phyloP scores from a whole-genome alignment of 441 rosid genomes.

The Adansonia madagascariensis region DNA sequence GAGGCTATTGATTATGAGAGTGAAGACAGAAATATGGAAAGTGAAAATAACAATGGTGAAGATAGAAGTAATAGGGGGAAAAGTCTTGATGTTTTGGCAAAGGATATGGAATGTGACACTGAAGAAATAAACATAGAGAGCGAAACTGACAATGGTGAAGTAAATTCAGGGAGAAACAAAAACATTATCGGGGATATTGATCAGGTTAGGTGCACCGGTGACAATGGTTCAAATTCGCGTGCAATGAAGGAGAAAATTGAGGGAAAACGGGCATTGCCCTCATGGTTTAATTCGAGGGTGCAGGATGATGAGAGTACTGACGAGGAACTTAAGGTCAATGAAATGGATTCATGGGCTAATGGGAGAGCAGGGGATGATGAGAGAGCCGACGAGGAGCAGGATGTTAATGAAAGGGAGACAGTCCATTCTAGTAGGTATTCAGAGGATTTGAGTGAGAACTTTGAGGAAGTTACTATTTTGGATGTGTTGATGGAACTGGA shows the following conservation, averaged over 20 bases:
- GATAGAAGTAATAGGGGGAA: slow-evolving; percentile 12
- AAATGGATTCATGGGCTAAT: not conserved
- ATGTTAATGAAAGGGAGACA: too few relatives aligned
- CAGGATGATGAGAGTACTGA: not conserved
- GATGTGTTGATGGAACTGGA: slow-evolving; percentile 34
- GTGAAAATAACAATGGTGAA: not conserved
- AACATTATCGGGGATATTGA: slow-evolving; percentile 15
- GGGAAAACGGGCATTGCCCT: slow-evolving; percentile 35
- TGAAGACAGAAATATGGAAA: too few relatives aligned
- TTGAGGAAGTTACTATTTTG: slow-evolving; percentile 23
- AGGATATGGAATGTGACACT: not conserved
- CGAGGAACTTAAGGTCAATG: not conserved
- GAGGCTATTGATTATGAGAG: not conserved
- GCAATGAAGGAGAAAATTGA: slow-evolving; percentile 32
- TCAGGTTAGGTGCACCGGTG: too few relatives aligned
- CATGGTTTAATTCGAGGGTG: slow-evolving; percentile 12
- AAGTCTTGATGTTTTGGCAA: not conserved
- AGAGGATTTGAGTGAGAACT: not conserved
- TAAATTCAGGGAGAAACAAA: not conserved
- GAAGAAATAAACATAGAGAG: slow-evolving; percentile 18
- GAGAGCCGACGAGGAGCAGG: not conserved
- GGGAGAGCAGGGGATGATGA: slow-evolving; percentile 12
- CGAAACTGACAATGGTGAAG: not conserved
- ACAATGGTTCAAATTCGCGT: not conserved
- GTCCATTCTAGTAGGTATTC: not conserved